A percentile compares a stretch with the other conserved stretches of the same genome.
phyloP scores from a whole-genome alignment of 768 basidiomycete genomes.

The Strobilomyces dryophilus region DNA sequence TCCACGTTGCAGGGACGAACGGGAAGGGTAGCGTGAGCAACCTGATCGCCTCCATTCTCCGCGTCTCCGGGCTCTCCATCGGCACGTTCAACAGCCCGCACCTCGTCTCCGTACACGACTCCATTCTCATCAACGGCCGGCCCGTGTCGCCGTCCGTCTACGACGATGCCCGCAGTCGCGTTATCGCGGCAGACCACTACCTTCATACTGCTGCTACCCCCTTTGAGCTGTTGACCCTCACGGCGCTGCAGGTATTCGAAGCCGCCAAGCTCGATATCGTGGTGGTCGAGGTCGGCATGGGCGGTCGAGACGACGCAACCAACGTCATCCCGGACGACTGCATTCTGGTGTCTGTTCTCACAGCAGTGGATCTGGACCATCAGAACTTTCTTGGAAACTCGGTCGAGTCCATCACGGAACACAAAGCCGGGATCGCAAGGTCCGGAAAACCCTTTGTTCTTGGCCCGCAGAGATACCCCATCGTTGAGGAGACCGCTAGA shows the following conservation, averaged over 20 bases:
- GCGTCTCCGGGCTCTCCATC: conserved; percentile 49
- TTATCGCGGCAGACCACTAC: conserved; percentile 46
- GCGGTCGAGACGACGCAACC: conserved; percentile 88
- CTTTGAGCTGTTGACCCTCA: conserved; percentile 86
- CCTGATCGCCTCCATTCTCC: conserved; percentile 72
- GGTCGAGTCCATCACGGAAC: conserved; percentile 64
- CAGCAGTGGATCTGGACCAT: conserved; percentile 90
- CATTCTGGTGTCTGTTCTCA: conserved; percentile 77
- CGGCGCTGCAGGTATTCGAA: conserved; percentile 77
- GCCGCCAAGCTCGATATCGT: conserved; percentile 66
- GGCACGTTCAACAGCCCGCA: conserved; percentile 95
- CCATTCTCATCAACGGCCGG: conserved; percentile 60
- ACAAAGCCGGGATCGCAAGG: conserved; percentile 83
- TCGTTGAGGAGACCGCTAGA: conserved; percentile 44
- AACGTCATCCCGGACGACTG: conserved; percentile 73
- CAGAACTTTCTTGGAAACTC: conserved; percentile 84
- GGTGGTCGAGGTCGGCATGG: conserved; percentile 93
- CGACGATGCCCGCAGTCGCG: conserved; percentile 36
- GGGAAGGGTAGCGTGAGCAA: conserved; percentile 94
- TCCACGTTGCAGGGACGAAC: conserved; percentile 94
- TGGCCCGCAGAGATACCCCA: conserved; percentile 53
- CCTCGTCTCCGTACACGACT: conserved; percentile 72
- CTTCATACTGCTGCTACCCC: conserved; percentile 49
- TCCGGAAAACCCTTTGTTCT: conserved; percentile 58
- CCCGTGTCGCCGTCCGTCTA: conserved; percentile 52